Percentiles rank a stretch among this genome's conserved stretches.
Evolutionary conservation across 2,329 filamentous ascomycete genomes (phyloP).

Genomic region (Aspergillus udagawae): DNA sequence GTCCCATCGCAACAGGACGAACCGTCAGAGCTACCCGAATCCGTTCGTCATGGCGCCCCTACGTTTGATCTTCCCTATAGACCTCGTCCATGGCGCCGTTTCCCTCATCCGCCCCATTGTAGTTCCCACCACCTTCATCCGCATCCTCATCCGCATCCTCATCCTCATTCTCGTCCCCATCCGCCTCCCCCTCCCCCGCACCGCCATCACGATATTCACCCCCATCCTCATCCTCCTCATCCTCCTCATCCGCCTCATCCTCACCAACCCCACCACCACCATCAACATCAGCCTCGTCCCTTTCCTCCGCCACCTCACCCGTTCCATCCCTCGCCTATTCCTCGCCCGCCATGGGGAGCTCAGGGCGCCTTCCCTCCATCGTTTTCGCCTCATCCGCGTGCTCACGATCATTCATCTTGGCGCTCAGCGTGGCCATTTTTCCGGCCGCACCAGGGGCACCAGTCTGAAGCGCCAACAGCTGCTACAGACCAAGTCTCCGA

Average conservation of each 20-base stretch:
- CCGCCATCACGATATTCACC: neutral
- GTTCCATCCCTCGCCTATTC: neutral
- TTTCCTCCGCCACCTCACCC: neutral
- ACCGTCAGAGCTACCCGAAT: neutral
- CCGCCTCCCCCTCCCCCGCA: neutral
- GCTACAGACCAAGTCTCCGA: neutral
- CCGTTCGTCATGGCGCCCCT: neutral
- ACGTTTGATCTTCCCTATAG: neutral
- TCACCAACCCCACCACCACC: neutral
- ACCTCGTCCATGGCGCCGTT: neutral
- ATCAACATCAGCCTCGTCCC: no score
- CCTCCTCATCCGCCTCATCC: neutral
- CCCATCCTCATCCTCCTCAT: neutral
- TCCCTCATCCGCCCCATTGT: neutral
- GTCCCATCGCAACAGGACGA: neutral
- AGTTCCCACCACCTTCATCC: neutral
- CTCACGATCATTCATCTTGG: neutral
- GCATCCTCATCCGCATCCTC: constrained; percentile 1
- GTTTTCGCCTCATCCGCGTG: neutral
- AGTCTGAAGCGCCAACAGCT: neutral
- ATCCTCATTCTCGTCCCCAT: neutral
- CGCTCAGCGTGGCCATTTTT: neutral
- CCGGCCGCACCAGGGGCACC: no score
- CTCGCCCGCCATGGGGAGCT: neutral
- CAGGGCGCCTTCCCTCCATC: neutral